A percentile compares a stretch with the other conserved stretches of the same genome.
These are phyloP conservation scores for Kodamaea neixiangensis DNA, from an alignment of 805 yeast species.

Conservation along the genomic window DNA sequence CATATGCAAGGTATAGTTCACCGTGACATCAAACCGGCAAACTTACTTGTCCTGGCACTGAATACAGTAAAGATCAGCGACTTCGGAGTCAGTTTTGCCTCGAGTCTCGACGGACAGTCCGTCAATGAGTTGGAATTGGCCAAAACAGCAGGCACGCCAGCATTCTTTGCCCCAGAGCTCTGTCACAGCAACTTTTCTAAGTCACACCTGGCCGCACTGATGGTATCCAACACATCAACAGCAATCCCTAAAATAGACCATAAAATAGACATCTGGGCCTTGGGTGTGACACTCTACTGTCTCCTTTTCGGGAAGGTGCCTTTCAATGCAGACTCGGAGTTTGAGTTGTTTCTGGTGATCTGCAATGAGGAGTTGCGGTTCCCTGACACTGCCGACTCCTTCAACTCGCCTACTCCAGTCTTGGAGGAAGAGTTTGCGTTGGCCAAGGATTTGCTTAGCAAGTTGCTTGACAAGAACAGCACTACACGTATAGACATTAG, in stretches of 20 bases:
- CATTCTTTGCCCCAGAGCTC: conserved; percentile 85
- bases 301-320: conserved; percentile 86
- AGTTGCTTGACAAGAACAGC: conserved; percentile 72
- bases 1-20: conserved; percentile 91
- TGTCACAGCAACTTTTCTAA: conserved; percentile 58
- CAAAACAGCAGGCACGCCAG: conserved; percentile 97
- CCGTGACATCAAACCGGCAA: conserved; percentile 95
- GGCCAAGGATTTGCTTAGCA: conserved; percentile 59
- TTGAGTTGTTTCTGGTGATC: conserved; percentile 80
- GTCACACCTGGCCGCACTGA: conserved; percentile 5
- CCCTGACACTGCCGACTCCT: conserved; percentile 45
- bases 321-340: conserved; percentile 84
- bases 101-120: conserved; percentile 41
- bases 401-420: conserved; percentile 43
- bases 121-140: conserved; percentile 75
- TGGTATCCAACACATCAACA: background rate
- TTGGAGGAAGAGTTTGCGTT: conserved; percentile 44
- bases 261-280: conserved; percentile 96
- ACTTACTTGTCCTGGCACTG: conserved; percentile 68
- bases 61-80: conserved; percentile 89
- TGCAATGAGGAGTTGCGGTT: conserved; percentile 59
- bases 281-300: conserved; percentile 90
- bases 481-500: conserved; percentile 62
- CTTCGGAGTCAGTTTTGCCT: conserved; percentile 90
- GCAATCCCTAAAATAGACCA: conserved; percentile 58